Evolutionary conservation across 2,329 filamentous ascomycete species (phyloP), one percentile per base, ranked within the genome.

Genomic region (Hirsutella thompsonii): DNA sequence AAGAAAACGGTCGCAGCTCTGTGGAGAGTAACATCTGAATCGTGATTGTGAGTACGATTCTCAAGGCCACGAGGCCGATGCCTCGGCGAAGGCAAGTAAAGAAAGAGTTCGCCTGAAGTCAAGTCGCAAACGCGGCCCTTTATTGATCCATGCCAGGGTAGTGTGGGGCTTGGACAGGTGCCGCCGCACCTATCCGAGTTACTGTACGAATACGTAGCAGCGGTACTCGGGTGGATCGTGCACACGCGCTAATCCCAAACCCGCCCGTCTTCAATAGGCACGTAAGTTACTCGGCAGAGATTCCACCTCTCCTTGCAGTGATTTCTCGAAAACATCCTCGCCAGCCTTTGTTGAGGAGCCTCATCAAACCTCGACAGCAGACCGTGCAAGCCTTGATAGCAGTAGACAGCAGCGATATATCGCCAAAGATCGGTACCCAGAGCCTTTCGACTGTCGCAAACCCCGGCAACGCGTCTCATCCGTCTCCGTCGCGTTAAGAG

Each of bases 401-500:
- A 11, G 16, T 16, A 38, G 16, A 20, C 37, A 20, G 8, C 13
- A 10, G 36, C 14, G 16, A 4, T 14, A 19, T 10, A 14, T 18
- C 21, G 10, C 21, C 32, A 35, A 6, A 20, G 8, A 11, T 28
- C 26, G n/a, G 28, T 23, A 26, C 19, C 14, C 38, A 30, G 8
- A 18, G 19, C 16, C 8, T 18, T 8, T 5, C n/a, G 14, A 8
- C 18, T 8, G 39, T 28, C 39, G 38, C 39, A 39, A 38, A 42
- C 42, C 42, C 43, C 47, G 47, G 49, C 51, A 57, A 66, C 68
- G 71, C 70, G 70, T 74, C 67, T 60, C 51, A 41, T 47, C 42
- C 48, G 52, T 46, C 50, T 20, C 48, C 46, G 68, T 72, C 71
- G 70, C 70, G 71, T 74, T 64, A 62, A 69, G 66, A 68, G 67